Base-by-base conservation (phyloP, 2,329 filamentous ascomycete genomes). In the Diaporthe aspalathi region DNA sequence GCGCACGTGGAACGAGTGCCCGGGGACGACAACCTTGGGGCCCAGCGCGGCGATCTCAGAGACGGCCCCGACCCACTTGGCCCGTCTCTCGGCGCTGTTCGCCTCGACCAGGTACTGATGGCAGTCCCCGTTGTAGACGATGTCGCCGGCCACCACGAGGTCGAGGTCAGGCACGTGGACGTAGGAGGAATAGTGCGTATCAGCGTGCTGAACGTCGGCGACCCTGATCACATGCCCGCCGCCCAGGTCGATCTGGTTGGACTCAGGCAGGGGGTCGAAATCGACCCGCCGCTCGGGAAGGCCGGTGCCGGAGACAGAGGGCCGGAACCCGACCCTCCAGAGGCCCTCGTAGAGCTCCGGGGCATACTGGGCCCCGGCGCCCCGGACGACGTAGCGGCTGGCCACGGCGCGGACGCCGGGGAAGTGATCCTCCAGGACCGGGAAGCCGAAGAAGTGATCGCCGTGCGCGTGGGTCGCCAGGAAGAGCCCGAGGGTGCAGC, bases 361-460 rank as follows among this genome's bases (percentile, higher is more conserved):
- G n/a, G n/a, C 47, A 7, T 67, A 67, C n/a, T 67, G 63, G 1
- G n/a, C 24, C 16, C 1, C 22, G 2, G 27, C 45, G 4, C 63
- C 63, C 49, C 40, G n/a, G 24, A 43, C n/a, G 6, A 67, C 63
- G 24, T 29, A 29, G 32, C 50, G 63, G 47, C 47, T 67, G 12
- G 63, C 63, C 47, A 54, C 63, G 14, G 63, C 63, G 5, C 27
- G 32, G 5, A 54, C 47, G 5, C 63, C 63, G 22, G 63, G 49
- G 22, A 67, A 67, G 8, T 32, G 16, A 12, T 67, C 63, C 32
- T 67, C 47, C 63, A 67, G 9, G 32, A 67, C 29, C 1, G 63
- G 63, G 38, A 67, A 67, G 9, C 63, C 63, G 50, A 67, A 67
- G 32, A 67, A 67, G 35, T 67, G 63, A 7, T 67, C 63, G n/a